phyloP scores from a whole-genome alignment of 2,329 filamentous ascomycete species.

The Ambrosiella cleistominuta region DNA sequence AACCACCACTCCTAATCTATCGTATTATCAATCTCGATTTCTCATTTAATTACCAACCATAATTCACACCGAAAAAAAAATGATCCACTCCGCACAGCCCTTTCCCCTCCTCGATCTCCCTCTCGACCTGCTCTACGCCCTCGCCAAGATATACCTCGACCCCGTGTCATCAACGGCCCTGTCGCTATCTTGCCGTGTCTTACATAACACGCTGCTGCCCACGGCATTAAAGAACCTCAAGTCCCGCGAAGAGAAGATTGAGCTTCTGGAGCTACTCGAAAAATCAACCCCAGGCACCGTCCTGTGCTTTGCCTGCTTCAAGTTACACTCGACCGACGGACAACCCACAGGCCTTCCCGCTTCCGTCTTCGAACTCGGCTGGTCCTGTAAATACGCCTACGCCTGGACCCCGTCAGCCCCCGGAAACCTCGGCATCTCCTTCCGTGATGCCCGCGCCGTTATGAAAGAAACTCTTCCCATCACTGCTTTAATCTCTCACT shows the following conservation, averaged over 20 bases:
- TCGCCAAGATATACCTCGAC: constrained; percentile 1
- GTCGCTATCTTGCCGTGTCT: constrained; percentile 2
- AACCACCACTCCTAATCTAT: too few relatives aligned
- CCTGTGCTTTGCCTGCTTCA: constrained; percentile 8
- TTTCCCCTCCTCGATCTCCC: constrained; percentile 9
- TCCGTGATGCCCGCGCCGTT: constrained; percentile 7
- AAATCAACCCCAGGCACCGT: background rate
- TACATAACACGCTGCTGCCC: constrained; percentile 1
- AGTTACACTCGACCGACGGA: background rate
- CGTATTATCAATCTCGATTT: background rate
- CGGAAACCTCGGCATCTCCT: background rate
- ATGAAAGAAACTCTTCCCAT: background rate
- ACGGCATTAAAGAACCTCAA: background rate
- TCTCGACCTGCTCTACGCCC: constrained; percentile 6
- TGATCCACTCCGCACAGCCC: background rate
- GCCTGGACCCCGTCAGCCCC: constrained; percentile 7
- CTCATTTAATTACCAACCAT: background rate
- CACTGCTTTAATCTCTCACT: background rate
- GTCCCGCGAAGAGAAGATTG: constrained; percentile 1
- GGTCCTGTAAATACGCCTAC: constrained; percentile 7
- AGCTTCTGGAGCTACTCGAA: constrained; percentile 6
- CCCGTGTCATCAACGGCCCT: background rate
- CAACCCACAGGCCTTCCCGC: constrained; percentile 3
- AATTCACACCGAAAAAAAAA: background rate
- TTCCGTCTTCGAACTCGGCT: constrained; percentile 8